Percentiles rank a stretch among this genome's conserved stretches.
These are phyloP conservation scores for Terfezia boudieri DNA, from an alignment of 495 filamentous ascomycete species.

Conservation along the genomic window DNA sequence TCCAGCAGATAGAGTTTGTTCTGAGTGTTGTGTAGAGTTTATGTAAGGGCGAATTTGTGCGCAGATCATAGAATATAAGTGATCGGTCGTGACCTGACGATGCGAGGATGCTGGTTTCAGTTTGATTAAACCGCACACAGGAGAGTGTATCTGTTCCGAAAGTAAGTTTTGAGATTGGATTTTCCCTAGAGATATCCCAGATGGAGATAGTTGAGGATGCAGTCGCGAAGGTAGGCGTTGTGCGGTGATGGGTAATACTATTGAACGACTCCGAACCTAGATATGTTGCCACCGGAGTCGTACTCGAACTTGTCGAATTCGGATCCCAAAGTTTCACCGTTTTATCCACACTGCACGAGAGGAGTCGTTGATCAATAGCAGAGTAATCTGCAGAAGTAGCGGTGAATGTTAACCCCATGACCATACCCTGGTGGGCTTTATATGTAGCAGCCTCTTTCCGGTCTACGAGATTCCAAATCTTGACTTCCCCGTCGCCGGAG, in stretches of 20 bases:
- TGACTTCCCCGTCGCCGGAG: conserved; percentile 68
- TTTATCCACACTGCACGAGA: conserved; percentile 76
- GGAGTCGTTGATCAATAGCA: conserved; percentile 44
- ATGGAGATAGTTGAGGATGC: conserved; percentile 63
- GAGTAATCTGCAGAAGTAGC: conserved; percentile 2
- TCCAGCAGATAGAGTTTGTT: conserved; percentile 74
- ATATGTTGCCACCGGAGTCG: conserved; percentile 51
- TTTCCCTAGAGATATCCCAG: conserved; percentile 40
- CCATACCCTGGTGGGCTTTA: conserved; percentile 65
- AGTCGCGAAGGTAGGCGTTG: conserved; percentile 48
- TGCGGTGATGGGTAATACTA: conserved; percentile 60
- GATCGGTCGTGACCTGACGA: conserved; percentile 66
- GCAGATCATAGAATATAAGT: conserved; percentile 70
- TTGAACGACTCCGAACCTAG: conserved; percentile 65
- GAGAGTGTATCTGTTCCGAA: conserved; percentile 65
- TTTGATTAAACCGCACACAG: conserved; percentile 73
- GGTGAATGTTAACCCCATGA: conserved; percentile 81
- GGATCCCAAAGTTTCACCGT: conserved; percentile 82
- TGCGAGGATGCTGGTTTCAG: conserved; percentile 73
- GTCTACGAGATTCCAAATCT: conserved; percentile 75
- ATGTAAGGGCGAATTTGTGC: conserved; percentile 61
- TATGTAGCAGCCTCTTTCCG: conserved; percentile 60
- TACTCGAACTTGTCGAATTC: conserved; percentile 22
- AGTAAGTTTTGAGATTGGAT: conserved; percentile 13
- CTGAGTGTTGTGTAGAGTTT: conserved; percentile 60